Evolutionary conservation across 148 eudicot species (phyloP).

Genomic region (Nyssa sinensis): DNA sequence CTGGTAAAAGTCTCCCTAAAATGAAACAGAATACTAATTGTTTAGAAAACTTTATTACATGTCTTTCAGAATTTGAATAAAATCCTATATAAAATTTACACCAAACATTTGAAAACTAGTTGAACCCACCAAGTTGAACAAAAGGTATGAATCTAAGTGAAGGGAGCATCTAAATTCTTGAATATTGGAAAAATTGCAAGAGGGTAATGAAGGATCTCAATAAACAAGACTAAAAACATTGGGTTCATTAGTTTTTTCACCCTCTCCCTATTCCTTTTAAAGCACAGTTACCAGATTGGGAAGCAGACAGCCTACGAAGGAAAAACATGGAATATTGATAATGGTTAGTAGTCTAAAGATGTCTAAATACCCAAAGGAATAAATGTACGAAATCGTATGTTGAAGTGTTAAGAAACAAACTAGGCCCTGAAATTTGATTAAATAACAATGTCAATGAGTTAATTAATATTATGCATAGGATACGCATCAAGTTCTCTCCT

Average conservation of each 20-base stretch:
- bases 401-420: neutral
- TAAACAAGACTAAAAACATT: neutral
- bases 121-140: neutral
- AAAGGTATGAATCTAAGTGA: neutral
- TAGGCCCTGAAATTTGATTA: neutral
- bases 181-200: neutral
- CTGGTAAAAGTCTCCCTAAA: neutral
- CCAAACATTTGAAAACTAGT: neutral
- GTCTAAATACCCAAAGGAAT: neutral
- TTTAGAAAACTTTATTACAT: neutral
- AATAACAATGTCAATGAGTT: neutral
- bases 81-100: neutral
- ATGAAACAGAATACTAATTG: neutral
- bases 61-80: neutral
- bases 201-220: neutral
- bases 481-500: neutral
- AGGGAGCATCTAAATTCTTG: neutral
- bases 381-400: neutral
- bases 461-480: neutral
- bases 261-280: neutral
- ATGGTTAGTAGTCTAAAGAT: neutral
- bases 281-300: neutral
- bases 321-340: neutral
- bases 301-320: neutral
- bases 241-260: neutral